A percentile compares a stretch with the other conserved stretches of the same genome.
Conservation (phyloP, 768 basidiomycete genomes). For the Boletus rex-veris region DNA sequence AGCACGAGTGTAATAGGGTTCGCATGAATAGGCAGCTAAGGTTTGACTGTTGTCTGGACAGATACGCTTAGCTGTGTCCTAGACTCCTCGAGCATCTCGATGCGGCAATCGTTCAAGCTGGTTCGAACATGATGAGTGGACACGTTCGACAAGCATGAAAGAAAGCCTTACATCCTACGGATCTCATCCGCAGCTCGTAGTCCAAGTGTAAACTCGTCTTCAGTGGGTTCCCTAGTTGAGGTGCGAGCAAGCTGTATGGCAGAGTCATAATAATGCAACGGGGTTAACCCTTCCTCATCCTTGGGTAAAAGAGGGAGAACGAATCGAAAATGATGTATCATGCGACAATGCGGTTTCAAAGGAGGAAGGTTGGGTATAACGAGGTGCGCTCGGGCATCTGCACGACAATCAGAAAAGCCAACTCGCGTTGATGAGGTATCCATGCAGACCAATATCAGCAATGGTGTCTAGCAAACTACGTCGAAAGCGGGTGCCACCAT, state of each 20-base stretch:
- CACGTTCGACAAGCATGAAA: background rate
- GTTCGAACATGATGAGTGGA: background rate
- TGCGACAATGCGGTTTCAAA: conserved; percentile 67
- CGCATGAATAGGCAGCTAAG: background rate
- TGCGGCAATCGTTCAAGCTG: conserved; percentile 60
- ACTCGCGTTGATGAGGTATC: background rate
- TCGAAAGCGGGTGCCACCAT: conserved; percentile 61
- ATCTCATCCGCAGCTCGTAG: conserved; percentile 62
- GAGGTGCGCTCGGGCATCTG: conserved; percentile 66
- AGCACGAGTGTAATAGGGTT: background rate
- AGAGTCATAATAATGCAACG: conserved; percentile 74
- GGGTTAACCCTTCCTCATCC: conserved; percentile 63
- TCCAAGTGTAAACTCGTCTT: conserved; percentile 64
- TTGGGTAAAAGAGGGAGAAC: conserved; percentile 57
- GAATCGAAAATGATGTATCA: conserved; percentile 80
- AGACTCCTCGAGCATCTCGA: conserved; percentile 62
- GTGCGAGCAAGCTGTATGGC: conserved; percentile 71
- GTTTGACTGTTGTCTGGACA: conserved; percentile 12
- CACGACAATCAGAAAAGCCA: conserved; percentile 5
- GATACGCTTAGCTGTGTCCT: conserved; percentile 39
- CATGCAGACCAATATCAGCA: conserved; percentile 56
- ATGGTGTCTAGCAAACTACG: conserved; percentile 70
- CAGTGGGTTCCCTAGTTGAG: conserved; percentile 54
- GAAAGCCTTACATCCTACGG: conserved; percentile 45
- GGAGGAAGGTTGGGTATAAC: conserved; percentile 71